These are phyloP conservation scores for Acer saccharum DNA, from an alignment of 345 rosid genomes.

Conservation along the genomic window DNA sequence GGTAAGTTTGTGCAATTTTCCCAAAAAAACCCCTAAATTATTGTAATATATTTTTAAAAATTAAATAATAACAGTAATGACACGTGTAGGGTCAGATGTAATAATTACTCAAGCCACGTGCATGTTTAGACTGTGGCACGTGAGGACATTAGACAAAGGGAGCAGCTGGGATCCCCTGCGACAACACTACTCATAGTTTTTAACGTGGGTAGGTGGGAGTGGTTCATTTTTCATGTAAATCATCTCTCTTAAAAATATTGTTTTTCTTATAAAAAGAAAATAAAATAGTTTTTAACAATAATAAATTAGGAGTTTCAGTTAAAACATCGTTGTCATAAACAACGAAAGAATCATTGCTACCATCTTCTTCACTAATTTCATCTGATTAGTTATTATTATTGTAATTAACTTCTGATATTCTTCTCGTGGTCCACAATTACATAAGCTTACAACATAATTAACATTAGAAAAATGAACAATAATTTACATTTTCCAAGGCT, in stretches of 20 bases:
- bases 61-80: not conserved
- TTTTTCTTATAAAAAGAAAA: no score
- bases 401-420: not conserved
- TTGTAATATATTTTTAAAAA: no score
- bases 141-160: not conserved
- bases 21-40: no score
- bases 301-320: slow-evolving; percentile 20
- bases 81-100: not conserved
- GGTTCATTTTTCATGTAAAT: not conserved
- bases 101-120: not conserved
- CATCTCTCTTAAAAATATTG: not conserved
- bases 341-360: slow-evolving; percentile 32
- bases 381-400: not conserved
- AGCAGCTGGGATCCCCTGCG: slow-evolving; percentile 16
- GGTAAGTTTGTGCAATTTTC: no score
- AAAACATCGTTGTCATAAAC: slow-evolving; percentile 31
- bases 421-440: slow-evolving; percentile 4
- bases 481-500: not conserved
- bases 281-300: not conserved
- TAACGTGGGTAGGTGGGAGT: slow-evolving; percentile 1
- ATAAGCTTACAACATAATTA: not conserved
- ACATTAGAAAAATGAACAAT: not conserved
- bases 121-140: not conserved
- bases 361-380: slow-evolving; percentile 17
- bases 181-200: not conserved